Percentiles rank a stretch among this genome's conserved stretches.
phyloP scores from a whole-genome alignment of 306 rosid genomes.

The Leucaena leucocephala region DNA sequence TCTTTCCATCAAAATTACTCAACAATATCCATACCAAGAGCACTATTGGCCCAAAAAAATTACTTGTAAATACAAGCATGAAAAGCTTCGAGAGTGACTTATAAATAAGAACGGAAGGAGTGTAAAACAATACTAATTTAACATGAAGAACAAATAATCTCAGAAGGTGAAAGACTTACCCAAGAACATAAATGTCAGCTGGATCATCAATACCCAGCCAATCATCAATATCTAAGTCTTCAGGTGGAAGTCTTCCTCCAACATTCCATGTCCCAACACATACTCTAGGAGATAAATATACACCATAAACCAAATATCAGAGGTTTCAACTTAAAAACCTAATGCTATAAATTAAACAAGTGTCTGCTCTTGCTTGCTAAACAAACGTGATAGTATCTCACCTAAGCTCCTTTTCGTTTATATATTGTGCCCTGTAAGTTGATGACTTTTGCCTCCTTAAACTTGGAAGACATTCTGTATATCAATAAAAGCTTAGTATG shows the following conservation, averaged over 20 bases:
- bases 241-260: constrained; percentile 90
- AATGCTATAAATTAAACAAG: constrained; percentile 25
- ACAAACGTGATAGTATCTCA: constrained; percentile 40
- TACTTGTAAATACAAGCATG: background rate
- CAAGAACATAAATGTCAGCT: constrained; percentile 93
- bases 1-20: background rate
- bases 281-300: constrained; percentile 58
- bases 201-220: constrained; percentile 82
- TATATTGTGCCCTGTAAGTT: constrained; percentile 89
- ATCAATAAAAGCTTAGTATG: constrained; percentile 32
- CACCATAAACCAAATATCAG: constrained; percentile 38
- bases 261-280: constrained; percentile 93
- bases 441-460: constrained; percentile 88
- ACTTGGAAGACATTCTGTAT: constrained; percentile 64
- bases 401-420: constrained; percentile 81
- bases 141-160: constrained; percentile 16
- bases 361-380: constrained; percentile 22
- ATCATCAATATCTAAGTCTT: constrained; percentile 88
- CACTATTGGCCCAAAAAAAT: background rate
- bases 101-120: background rate
- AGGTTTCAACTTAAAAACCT: constrained; percentile 30
- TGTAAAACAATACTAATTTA: constrained; percentile 1
- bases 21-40: background rate
- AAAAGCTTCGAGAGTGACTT: background rate
- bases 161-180: constrained; percentile 54